A percentile compares a stretch with the other conserved stretches of the same genome.
Evolutionary conservation across 441 rosid species (phyloP).

Genomic region (Jatropha podagrica): DNA sequence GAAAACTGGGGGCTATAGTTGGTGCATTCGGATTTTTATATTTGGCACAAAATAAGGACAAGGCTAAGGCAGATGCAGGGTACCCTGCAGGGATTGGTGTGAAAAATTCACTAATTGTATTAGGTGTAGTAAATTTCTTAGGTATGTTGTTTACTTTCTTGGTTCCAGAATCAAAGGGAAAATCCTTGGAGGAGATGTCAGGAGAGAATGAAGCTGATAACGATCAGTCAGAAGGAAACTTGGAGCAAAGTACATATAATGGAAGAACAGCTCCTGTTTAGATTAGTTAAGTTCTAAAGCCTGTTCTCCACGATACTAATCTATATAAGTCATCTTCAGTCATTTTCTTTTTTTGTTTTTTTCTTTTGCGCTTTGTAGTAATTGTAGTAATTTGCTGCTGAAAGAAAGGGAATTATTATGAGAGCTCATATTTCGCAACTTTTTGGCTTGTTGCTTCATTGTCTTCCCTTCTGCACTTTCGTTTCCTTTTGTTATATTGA

Average conservation of each 20-base stretch:
- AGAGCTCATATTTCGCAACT: not conserved
- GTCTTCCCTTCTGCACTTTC: not conserved
- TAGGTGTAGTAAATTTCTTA: slow-evolving; percentile 58
- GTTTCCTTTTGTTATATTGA: not conserved
- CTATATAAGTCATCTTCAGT: not conserved
- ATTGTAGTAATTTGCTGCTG: not conserved
- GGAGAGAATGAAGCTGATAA: slow-evolving; percentile 53
- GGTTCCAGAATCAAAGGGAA: slow-evolving; percentile 84
- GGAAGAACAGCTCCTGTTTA: slow-evolving; percentile 29
- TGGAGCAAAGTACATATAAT: slow-evolving; percentile 21
- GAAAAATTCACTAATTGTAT: slow-evolving; percentile 56
- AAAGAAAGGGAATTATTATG: not conserved
- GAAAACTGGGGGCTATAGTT: slow-evolving; percentile 80
- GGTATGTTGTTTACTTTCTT: slow-evolving; percentile 65
- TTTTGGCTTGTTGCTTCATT: not conserved
- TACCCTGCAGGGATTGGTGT: slow-evolving; percentile 85
- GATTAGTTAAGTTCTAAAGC: not conserved
- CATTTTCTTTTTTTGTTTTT: not conserved
- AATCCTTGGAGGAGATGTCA: slow-evolving; percentile 77
- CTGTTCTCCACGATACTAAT: not conserved
- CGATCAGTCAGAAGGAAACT: slow-evolving; percentile 2
- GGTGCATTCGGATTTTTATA: slow-evolving; percentile 89
- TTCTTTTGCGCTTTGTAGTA: not conserved
- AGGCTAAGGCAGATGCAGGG: slow-evolving; percentile 75
- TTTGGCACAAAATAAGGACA: slow-evolving; percentile 64